Evolutionary conservation across 169 alveolate species (phyloP).

Genomic region (Eimeria sp.): DNA sequence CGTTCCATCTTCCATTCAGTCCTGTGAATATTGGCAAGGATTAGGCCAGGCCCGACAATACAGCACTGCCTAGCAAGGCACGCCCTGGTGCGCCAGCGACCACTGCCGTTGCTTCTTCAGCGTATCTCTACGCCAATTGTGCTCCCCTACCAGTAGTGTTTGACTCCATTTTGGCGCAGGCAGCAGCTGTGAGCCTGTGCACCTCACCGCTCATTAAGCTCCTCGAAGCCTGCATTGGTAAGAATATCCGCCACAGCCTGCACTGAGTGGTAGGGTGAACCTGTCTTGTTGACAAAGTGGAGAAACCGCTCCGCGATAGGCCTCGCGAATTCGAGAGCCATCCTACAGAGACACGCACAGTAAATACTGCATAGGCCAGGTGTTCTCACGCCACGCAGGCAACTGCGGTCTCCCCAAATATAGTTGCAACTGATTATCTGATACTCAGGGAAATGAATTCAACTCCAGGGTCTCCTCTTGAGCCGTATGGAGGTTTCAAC

Average conservation of each 20-base stretch:
- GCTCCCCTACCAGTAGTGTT: background rate
- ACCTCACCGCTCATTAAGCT: constrained; percentile 82
- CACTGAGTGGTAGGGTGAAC: constrained; percentile 91
- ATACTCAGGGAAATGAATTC: background rate
- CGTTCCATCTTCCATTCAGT: constrained; percentile 79
- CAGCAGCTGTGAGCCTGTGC: background rate
- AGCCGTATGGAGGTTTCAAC: background rate
- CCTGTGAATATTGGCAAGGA: constrained; percentile 9
- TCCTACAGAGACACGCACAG: background rate
- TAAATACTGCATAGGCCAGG: background rate
- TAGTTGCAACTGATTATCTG: background rate
- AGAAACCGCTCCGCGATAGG: constrained; percentile 83
- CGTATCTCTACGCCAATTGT: background rate
- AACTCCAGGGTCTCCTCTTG: background rate
- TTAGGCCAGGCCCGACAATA: background rate
- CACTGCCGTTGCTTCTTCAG: constrained; percentile 91
- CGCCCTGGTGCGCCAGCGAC: constrained; percentile 87
- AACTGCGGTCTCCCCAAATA: background rate
- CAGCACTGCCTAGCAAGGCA: constrained; percentile 71
- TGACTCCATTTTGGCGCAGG: background rate
- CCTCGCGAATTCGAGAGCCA: constrained; percentile 67
- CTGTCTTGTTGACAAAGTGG: constrained; percentile 88
- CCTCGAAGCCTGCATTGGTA: constrained; percentile 80
- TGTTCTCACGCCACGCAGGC: background rate
- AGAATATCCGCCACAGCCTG: constrained; percentile 82